A percentile compares a stretch with the other conserved stretches of the same genome.
Evolutionary conservation across 805 yeast species (phyloP).

Genomic region (Starmerella cellae): DNA sequence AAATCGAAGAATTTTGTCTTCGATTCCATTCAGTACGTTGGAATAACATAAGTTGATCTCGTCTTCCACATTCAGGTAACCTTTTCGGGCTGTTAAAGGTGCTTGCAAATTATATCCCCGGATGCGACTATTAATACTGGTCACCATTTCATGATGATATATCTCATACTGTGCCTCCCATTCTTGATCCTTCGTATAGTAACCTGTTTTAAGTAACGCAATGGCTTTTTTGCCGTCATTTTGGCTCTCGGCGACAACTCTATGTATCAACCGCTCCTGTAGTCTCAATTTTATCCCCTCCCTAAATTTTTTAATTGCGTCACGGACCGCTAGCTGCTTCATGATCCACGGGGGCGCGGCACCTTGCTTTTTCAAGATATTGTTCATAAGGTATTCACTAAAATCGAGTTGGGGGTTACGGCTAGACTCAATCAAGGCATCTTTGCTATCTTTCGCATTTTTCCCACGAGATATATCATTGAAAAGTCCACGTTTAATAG

Average conservation of each 20-base stretch:
- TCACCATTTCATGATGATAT: conserved; percentile 30
- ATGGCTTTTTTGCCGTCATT: conserved; percentile 2
- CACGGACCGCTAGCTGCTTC: conserved; percentile 46
- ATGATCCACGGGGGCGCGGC: conserved; percentile 87
- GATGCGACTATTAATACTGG: conserved; percentile 35
- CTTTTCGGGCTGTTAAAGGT: conserved; percentile 44
- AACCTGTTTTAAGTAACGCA: not conserved
- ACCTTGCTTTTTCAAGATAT: conserved; percentile 58
- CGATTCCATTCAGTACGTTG: conserved; percentile 24
- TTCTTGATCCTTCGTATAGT: conserved; percentile 5
- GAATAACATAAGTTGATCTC: conserved; percentile 34
- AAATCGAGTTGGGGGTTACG: conserved; percentile 45
- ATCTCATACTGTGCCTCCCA: conserved; percentile 32
- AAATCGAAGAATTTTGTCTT: conserved; percentile 6
- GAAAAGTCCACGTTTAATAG: conserved; percentile 59
- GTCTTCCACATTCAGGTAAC: conserved; percentile 35
- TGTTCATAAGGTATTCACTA: conserved; percentile 67
- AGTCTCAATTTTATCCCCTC: conserved; percentile 22
- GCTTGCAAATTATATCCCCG: conserved; percentile 53
- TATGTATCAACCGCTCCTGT: conserved; percentile 23
- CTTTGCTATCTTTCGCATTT: conserved; percentile 32
- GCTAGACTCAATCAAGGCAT: conserved; percentile 19
- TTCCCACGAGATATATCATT: conserved; percentile 50
- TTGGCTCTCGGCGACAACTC: conserved; percentile 13
- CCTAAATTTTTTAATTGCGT: conserved; percentile 38